A percentile compares a stretch with the other conserved stretches of the same genome.
phyloP scores from a whole-genome alignment of 495 filamentous ascomycete species.

The Amniculicola lignicola region DNA sequence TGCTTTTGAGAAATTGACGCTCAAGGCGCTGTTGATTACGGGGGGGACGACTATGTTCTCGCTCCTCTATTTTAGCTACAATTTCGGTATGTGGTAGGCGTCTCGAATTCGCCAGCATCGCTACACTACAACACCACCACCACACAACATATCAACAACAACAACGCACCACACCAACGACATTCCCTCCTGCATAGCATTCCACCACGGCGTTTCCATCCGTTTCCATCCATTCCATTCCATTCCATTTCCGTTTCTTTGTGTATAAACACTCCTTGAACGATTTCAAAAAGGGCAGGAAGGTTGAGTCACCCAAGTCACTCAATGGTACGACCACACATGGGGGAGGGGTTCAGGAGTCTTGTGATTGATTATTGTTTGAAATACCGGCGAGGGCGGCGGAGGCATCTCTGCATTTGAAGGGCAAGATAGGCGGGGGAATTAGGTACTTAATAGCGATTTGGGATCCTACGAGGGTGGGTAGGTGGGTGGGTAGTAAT shows the following conservation, averaged over 20 bases:
- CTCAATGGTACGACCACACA: not conserved
- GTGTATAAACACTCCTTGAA: slow-evolving; percentile 27
- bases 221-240: slow-evolving; percentile 7
- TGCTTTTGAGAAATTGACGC: slow-evolving; percentile 59
- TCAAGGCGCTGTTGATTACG: slow-evolving; percentile 75
- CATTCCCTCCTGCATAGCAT: slow-evolving; percentile 7
- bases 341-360: too few species aligned
- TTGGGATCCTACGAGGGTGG: too few species aligned
- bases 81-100: slow-evolving; percentile 58
- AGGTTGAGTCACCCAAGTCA: not conserved
- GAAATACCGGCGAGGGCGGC: too few species aligned
- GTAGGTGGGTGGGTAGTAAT: too few species aligned
- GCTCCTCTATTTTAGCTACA: slow-evolving; percentile 85
- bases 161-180: not conserved
- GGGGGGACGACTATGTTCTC: slow-evolving; percentile 69
- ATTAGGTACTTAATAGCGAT: too few species aligned
- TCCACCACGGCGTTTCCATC: slow-evolving; percentile 4
- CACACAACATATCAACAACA: not conserved
- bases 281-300: not conserved
- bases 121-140: too few species aligned
- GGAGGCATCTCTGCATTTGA: too few species aligned
- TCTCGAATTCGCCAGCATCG: too few species aligned
- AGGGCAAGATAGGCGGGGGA: too few species aligned
- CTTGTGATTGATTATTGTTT: too few species aligned
- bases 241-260: too few species aligned